Percentiles rank a stretch among this genome's conserved stretches.
Evolutionary conservation across 2,329 filamentous ascomycete genomes (phyloP).

Genomic region (Cytospora chrysosperma): DNA sequence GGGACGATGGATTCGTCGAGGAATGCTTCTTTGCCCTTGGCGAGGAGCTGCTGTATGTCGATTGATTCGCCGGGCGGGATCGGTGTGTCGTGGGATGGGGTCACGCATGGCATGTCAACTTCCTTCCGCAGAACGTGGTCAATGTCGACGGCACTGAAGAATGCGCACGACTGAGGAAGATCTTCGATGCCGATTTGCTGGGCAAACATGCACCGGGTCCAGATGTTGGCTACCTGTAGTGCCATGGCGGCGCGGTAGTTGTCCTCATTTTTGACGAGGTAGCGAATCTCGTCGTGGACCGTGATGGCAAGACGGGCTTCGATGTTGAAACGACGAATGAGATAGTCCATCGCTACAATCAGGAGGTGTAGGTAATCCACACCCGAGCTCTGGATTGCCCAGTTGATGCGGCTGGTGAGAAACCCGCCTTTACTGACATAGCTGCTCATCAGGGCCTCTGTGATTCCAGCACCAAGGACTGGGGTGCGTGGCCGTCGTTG

Average conservation of each 20-base stretch:
- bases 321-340: slow-evolving; percentile 81
- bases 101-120: slow-evolving; percentile 96
- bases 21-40: slow-evolving; percentile 65
- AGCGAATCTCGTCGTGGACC: slow-evolving; percentile 96
- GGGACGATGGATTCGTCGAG: slow-evolving; percentile 67
- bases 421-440: slow-evolving; percentile 88
- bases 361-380: slow-evolving; percentile 96
- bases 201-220: slow-evolving; percentile 96
- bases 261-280: slow-evolving; percentile 81
- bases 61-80: slow-evolving; percentile 86
- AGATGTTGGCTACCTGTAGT: slow-evolving; percentile 88
- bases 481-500: slow-evolving; percentile 89
- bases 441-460: slow-evolving; percentile 85
- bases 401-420: slow-evolving; percentile 95
- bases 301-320: slow-evolving; percentile 85
- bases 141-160: slow-evolving; percentile 93
- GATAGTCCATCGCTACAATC: slow-evolving; percentile 91
- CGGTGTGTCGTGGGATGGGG: slow-evolving; percentile 74
- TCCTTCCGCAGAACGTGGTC: slow-evolving; percentile 96
- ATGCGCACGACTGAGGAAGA: slow-evolving; percentile 89
- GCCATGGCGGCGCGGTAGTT: slow-evolving; percentile 90
- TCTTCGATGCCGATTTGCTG: slow-evolving; percentile 97
- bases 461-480: slow-evolving; percentile 91
- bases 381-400: slow-evolving; percentile 96
- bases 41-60: slow-evolving; percentile 76